Base-by-base conservation (phyloP, 257 asterid species). In the Nemophila menziesii region DNA sequence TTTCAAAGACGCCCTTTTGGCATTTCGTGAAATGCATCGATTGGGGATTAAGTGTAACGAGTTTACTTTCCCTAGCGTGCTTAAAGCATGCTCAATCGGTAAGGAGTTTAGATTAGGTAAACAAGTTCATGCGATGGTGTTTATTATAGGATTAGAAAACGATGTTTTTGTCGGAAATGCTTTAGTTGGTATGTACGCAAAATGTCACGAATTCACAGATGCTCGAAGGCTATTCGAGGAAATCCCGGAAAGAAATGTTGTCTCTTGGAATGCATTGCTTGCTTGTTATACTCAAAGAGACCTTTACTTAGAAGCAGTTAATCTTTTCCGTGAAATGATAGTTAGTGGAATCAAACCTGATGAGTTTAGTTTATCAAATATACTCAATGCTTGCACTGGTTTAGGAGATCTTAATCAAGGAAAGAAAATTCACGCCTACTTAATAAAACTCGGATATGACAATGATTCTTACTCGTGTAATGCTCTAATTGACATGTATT, bases 401-500 rank as follows among this genome's bases (percentile, higher is more conserved):
- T 50, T 74, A 45, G 79, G 76, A 39, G 67, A 75, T 58, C 56
- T 74, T 57, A 22, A 37, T 24, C 65, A 53, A 20, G 93, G 95
- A 42, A 68, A 63, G 71, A 72, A 69, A 57, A 51, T 83, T 52
- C 95, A 80, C 19, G 74, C 81, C 27, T 73, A 53, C 65, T 53
- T 78, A 51, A 60, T 75, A 46, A 82, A 78, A 57, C 79, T 75
- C 17, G 86, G 92, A 41, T 78, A 70, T 16, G 73, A 75, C 49
- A 33, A 21, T 33, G 94, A 82, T 58, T 72, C 77, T 0, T 82
- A 72, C 69, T 82, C 94, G 16, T 62, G 42, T 34, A 82, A 82
- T 62, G 92, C 94, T 22, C 70, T 82, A 22, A 67, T 82, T 51
- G 92, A 82, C 55, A 82, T 82, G 86, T 78, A 78, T 53, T 74